These are phyloP conservation scores for Trichophyton verrucosum DNA, from an alignment of 2,329 filamentous ascomycete species.

Conservation along the genomic window DNA sequence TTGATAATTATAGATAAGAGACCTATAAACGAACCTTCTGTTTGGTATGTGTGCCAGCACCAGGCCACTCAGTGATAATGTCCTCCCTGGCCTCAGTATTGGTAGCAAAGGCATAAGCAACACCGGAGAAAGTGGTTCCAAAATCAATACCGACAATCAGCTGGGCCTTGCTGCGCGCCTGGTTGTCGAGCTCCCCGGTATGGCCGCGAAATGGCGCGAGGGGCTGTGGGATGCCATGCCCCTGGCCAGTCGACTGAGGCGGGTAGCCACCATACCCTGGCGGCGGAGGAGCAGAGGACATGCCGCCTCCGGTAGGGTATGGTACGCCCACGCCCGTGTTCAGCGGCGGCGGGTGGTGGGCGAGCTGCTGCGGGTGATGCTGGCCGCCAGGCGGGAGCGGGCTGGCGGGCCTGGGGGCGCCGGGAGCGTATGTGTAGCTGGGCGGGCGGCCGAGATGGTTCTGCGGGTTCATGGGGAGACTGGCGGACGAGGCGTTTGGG, in stretches of 20 bases:
- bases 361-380: slow-evolving; percentile 14
- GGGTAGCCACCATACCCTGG: slow-evolving; percentile 35
- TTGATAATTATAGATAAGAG: too few species aligned
- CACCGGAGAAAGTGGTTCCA: slow-evolving; percentile 95
- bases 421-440: slow-evolving; percentile 47
- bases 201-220: slow-evolving; percentile 13
- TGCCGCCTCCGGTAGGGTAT: slow-evolving; percentile 20
- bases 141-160: slow-evolving; percentile 98
- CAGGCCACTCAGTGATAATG: slow-evolving; percentile 98
- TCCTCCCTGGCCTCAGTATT: slow-evolving; percentile 97
- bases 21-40: slow-evolving; percentile 59
- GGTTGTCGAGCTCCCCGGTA: slow-evolving; percentile 65
- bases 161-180: slow-evolving; percentile 84
- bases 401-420: slow-evolving; percentile 39
- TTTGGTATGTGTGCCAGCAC: slow-evolving; percentile 92
- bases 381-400: slow-evolving; percentile 32
- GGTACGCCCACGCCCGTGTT: slow-evolving; percentile 43
- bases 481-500: slow-evolving; percentile 37
- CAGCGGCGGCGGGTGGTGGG: slow-evolving; percentile 40
- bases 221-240: slow-evolving; percentile 19
- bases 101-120: slow-evolving; percentile 84
- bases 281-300: slow-evolving; percentile 25
- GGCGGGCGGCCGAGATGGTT: slow-evolving; percentile 49
- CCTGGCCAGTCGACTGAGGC: slow-evolving; percentile 12
- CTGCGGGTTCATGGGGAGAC: slow-evolving; percentile 44